A percentile compares a stretch with the other conserved stretches of the same genome.
Evolutionary conservation across 306 rosid species (phyloP).

Genomic region (Morella rubra): DNA sequence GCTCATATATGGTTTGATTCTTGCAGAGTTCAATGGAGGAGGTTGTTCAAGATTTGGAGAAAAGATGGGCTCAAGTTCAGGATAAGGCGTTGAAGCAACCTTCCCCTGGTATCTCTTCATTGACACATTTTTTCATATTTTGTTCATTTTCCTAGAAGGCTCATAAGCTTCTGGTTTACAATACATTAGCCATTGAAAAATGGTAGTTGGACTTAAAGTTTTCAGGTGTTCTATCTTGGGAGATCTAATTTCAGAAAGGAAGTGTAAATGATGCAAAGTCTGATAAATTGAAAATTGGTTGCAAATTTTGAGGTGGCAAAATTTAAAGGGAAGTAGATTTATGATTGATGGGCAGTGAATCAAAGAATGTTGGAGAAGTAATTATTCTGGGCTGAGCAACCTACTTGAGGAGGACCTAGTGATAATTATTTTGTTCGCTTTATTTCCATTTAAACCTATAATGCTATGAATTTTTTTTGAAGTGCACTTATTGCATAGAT

Average conservation of each 20-base stretch:
- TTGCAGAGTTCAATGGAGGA: constrained; percentile 69
- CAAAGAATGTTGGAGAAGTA: not conserved
- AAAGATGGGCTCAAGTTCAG: constrained; percentile 68
- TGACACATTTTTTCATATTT: not conserved
- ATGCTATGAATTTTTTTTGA: not conserved
- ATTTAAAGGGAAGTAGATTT: not conserved
- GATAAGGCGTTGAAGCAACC: constrained; percentile 70
- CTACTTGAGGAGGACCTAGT: not conserved
- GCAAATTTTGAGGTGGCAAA: not conserved
- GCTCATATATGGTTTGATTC: constrained; percentile 5
- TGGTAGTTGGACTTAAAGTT: not conserved
- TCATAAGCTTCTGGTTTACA: not conserved
- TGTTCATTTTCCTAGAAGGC: not conserved
- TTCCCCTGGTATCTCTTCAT: constrained; percentile 58
- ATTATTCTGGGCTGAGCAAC: not conserved
- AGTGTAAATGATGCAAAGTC: not conserved
- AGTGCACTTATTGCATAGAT: not conserved
- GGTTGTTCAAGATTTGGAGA: constrained; percentile 52
- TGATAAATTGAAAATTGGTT: not conserved
- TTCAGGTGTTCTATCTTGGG: not conserved
- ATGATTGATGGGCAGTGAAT: not conserved
- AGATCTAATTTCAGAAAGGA: not conserved
- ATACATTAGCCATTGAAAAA: not conserved
- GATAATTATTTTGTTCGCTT: not conserved
- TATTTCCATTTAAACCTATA: not conserved